Conservation (phyloP, 768 basidiomycete species). For the Boletellus ananas region DNA sequence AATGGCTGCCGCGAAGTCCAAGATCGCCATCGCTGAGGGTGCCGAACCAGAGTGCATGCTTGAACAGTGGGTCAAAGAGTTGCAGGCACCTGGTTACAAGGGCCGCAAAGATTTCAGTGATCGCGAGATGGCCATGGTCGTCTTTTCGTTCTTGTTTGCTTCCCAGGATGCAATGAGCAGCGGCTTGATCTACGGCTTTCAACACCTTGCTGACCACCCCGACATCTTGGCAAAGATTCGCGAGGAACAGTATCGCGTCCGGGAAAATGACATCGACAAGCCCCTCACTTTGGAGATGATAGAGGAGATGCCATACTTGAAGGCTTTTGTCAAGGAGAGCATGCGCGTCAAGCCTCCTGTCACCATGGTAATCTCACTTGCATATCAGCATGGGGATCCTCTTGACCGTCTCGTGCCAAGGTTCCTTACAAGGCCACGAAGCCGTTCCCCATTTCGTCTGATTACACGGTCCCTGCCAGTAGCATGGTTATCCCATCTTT, state of each 20-base stretch:
- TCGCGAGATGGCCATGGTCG: conserved; percentile 93
- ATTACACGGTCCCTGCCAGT: conserved; percentile 87
- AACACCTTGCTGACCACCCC: conserved; percentile 91
- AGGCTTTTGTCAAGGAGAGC: conserved; percentile 91
- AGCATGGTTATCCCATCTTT: conserved; percentile 96
- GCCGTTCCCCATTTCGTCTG: conserved; percentile 86
- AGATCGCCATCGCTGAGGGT: conserved; percentile 76
- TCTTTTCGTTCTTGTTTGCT: conserved; percentile 95
- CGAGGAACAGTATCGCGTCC: conserved; percentile 83
- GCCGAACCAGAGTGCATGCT: conserved; percentile 84
- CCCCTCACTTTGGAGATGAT: conserved; percentile 85
- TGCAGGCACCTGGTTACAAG: conserved; percentile 64
- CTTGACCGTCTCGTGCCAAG: conserved; percentile 35
- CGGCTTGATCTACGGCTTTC: conserved; percentile 93
- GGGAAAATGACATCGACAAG: conserved; percentile 70
- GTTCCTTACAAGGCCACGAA: conserved; percentile 92
- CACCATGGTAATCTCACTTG: conserved; percentile 65
- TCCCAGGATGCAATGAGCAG: conserved; percentile 98
- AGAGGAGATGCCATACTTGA: conserved; percentile 90
- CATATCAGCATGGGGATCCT: neutral
- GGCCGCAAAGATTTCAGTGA: conserved; percentile 86
- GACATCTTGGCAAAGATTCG: conserved; percentile 84
- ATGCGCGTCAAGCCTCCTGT: conserved; percentile 91
- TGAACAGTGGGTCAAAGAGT: conserved; percentile 83
- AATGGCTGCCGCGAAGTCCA: conserved; percentile 74